These are phyloP conservation scores for Gastrolobium bilobum DNA, from an alignment of 306 rosid genomes.

Conservation along the genomic window DNA sequence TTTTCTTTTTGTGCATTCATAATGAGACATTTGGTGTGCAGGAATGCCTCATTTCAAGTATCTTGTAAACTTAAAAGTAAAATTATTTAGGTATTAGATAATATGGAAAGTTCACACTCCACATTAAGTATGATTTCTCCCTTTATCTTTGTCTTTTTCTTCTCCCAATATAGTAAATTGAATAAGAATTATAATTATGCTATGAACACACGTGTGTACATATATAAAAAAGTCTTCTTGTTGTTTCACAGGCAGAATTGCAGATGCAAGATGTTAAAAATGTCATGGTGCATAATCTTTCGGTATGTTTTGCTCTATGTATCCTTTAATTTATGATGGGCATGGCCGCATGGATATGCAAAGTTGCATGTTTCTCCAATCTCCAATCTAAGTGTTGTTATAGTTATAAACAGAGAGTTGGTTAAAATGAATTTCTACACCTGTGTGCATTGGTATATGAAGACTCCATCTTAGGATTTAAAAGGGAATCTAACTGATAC, in stretches of 20 bases:
- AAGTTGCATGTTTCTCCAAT: conserved; percentile 21
- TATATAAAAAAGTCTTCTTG: conserved; percentile 31
- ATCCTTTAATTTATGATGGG: conserved; percentile 23
- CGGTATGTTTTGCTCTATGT: conserved; percentile 63
- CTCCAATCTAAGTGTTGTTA: conserved; percentile 22
- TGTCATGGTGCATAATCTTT: conserved; percentile 87
- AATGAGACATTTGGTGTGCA: not conserved
- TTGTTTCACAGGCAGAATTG: conserved; percentile 82
- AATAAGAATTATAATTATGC: conserved; percentile 17
- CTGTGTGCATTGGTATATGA: too few relatives aligned
- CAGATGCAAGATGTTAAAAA: conserved; percentile 91
- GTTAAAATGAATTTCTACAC: too few relatives aligned
- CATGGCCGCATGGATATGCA: conserved; percentile 1
- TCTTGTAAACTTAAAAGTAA: not conserved
- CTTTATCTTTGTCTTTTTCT: not conserved
- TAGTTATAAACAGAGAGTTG: not conserved
- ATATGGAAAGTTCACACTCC: not conserved
- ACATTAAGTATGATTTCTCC: not conserved
- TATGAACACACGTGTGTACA: not conserved
- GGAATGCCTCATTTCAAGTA: conserved; percentile 25
- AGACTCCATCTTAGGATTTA: too few relatives aligned
- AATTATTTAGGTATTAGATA: not conserved
- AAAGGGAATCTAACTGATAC: too few relatives aligned
- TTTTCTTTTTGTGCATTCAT: not conserved
- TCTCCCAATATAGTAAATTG: not conserved